Conservation (phyloP, 495 filamentous ascomycete genomes). For the Astrothelium macrocarpum region DNA sequence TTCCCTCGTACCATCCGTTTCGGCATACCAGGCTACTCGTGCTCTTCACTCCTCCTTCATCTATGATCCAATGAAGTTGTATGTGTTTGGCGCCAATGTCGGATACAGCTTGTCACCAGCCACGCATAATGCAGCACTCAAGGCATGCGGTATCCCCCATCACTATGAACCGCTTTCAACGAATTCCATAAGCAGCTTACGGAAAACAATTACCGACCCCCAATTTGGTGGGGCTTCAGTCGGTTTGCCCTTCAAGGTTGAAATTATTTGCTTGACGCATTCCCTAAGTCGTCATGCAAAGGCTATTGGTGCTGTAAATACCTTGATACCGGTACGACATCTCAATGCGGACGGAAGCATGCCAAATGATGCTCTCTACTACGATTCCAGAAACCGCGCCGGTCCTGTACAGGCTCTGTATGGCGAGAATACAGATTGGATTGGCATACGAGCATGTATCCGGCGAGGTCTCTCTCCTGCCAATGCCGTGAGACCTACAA, state of each 20-base stretch:
- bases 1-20: constrained; percentile 22
- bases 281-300: constrained; percentile 65
- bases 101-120: constrained; percentile 66
- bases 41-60: constrained; percentile 47
- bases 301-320: constrained; percentile 75
- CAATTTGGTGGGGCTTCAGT: constrained; percentile 67
- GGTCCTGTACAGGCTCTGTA: constrained; percentile 60
- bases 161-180: constrained; percentile 57
- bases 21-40: constrained; percentile 47
- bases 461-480: constrained; percentile 67
- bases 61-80: constrained; percentile 62
- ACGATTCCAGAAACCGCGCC: constrained; percentile 54
- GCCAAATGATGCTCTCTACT: constrained; percentile 51
- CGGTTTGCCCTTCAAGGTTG: constrained; percentile 66
- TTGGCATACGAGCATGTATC: constrained; percentile 60
- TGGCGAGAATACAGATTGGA: constrained; percentile 82
- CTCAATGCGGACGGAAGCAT: constrained; percentile 48
- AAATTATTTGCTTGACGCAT: constrained; percentile 56
- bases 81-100: constrained; percentile 62
- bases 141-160: constrained; percentile 62
- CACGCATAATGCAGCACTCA: constrained; percentile 71
- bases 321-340: constrained; percentile 63
- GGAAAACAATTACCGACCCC: constrained; percentile 51
- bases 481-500: constrained; percentile 62
- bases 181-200: constrained; percentile 52